Base-by-base conservation (phyloP, 1,284 basidiomycete genomes). In the Stygiomarasmius scandens region DNA sequence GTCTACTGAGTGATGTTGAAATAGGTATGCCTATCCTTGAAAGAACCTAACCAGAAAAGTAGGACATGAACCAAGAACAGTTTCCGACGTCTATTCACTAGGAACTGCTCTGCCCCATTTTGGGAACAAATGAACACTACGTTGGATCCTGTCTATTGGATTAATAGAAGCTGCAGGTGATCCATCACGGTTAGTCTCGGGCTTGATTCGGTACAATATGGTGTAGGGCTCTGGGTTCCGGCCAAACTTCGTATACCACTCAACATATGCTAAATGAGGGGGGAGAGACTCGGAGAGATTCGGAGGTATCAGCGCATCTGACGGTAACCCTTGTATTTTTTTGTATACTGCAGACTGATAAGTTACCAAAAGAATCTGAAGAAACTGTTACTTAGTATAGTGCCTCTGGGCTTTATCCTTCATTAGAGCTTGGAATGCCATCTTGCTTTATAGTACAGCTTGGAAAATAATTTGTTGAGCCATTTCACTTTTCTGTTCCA, bases 161-260 rank as follows among this genome's bases (percentile, higher is more conserved):
- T 48, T 38, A 9, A 55, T 19, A 25, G 44, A 45, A 36, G 34
- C 45, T 24, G 53, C 8, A 41, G 23, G 11, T 10, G 20, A 29
- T 9, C 38, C n/a, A 1, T 27, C 22, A 14, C 12, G 1, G 1
- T 19, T 11, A 4, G 38, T 23, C 11, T 60, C 12, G 2, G 25
- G 25, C 12, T 52, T 52, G 12, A 60, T 32, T 1, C 32, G 49
- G 46, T 63, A 64, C 49, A 66, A 22, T 1, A 52, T 38, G n/a
- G 56, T 49, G 6, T 49, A 4, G 9, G 47, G 34, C 20, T 61
- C 57, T 0, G 55, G 60, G n/a, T 48, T 3, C 27, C n/a, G 24
- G 16, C 16, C 5, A 24, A 49, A 29, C 22, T 49, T 49, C 2
- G 47, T 49, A 27, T 49, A 49, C 47, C 47, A 49, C 24, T 49